A percentile compares a stretch with the other conserved stretches of the same genome.
Conservation (phyloP, 2,329 filamentous ascomycete species). For the Diaporthe capsici region DNA sequence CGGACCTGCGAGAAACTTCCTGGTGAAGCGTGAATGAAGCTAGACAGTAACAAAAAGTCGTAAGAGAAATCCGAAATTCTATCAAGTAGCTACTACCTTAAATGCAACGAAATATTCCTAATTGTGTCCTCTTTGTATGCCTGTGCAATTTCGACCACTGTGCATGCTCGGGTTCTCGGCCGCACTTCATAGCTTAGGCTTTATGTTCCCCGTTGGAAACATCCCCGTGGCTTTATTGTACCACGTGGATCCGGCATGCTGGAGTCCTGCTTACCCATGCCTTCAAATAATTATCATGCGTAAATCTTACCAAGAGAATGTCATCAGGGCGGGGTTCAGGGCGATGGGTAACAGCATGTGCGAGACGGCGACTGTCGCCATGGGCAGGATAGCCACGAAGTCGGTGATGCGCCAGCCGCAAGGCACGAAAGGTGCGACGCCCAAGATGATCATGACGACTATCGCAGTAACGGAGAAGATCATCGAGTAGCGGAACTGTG, state of each 20-base stretch:
- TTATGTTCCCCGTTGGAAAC: background rate
- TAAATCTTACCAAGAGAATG: conserved; percentile 76
- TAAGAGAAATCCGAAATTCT: background rate
- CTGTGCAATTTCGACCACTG: background rate
- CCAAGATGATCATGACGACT: conserved; percentile 74
- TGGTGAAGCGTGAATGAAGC: background rate
- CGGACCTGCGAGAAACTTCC: background rate
- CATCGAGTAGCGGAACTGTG: conserved; percentile 80
- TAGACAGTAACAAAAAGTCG: background rate
- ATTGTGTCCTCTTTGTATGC: background rate
- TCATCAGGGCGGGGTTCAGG: conserved; percentile 85
- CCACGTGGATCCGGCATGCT: background rate
- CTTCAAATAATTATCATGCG: background rate
- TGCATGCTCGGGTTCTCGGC: too few species aligned
- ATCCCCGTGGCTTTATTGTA: too few species aligned
- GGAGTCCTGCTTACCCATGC: background rate
- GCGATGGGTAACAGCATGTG: conserved; percentile 81
- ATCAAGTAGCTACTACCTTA: too few species aligned
- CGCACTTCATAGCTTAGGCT: too few species aligned
- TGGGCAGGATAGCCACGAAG: conserved; percentile 82
- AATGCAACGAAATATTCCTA: background rate
- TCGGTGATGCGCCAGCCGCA: conserved; percentile 76
- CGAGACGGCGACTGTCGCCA: conserved; percentile 77
- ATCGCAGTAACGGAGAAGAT: conserved; percentile 72
- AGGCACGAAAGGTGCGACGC: conserved; percentile 74